A percentile compares a stretch with the other conserved stretches of the same genome.
Conservation (phyloP, 2,329 filamentous ascomycete genomes). For the Aspergillus intermedius region DNA sequence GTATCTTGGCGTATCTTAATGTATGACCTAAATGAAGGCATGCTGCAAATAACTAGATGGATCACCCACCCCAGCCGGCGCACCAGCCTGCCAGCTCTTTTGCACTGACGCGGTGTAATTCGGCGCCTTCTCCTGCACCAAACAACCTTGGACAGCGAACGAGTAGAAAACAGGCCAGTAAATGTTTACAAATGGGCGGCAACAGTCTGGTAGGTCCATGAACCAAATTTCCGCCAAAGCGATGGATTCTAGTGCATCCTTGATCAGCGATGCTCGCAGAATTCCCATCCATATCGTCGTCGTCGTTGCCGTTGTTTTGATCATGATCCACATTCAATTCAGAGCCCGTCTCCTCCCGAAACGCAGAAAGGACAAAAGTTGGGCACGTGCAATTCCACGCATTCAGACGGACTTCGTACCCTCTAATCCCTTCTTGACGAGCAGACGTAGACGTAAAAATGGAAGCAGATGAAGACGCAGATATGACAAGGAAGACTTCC, state of each 20-base stretch:
- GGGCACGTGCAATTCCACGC: slow-evolving; percentile 91
- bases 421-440: slow-evolving; percentile 18
- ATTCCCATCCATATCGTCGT: too few species aligned
- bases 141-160: slow-evolving; percentile 58
- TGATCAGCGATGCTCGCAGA: too few species aligned
- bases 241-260: neutral
- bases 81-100: slow-evolving; percentile 70
- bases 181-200: slow-evolving; percentile 68
- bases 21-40: too few species aligned
- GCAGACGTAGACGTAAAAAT: slow-evolving; percentile 22
- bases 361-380: slow-evolving; percentile 69
- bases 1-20: too few species aligned
- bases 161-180: slow-evolving; percentile 73
- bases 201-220: slow-evolving; percentile 11
- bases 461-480: slow-evolving; percentile 44
- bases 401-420: slow-evolving; percentile 64
- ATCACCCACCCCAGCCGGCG: slow-evolving; percentile 39
- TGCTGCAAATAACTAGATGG: neutral
- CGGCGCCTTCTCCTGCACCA: slow-evolving; percentile 45
- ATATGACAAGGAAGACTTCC: slow-evolving; percentile 59
- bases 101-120: slow-evolving; percentile 45
- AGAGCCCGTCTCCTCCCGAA: slow-evolving; percentile 36
- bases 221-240: slow-evolving; percentile 33
- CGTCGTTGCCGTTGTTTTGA: neutral
- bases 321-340: neutral